phyloP scores from a whole-genome alignment of 108 stramenopile genomes.

The Pseudonitzschia pungens region DNA sequence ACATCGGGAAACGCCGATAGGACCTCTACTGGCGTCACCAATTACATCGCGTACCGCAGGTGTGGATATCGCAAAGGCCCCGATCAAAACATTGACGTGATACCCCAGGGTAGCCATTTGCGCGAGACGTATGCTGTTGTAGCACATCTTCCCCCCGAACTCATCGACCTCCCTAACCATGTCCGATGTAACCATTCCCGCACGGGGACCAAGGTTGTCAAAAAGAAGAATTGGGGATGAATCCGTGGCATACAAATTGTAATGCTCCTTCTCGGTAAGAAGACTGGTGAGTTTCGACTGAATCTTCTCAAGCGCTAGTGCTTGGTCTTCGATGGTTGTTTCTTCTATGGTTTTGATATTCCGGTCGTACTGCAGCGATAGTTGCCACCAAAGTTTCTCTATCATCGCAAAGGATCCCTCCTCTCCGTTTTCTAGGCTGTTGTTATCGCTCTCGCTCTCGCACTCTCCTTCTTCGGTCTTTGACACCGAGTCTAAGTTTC shows the following conservation, averaged over 20 bases:
- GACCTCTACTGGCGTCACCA: conserved; percentile 23
- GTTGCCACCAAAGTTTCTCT: conserved; percentile 64
- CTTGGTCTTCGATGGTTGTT: conserved; percentile 19
- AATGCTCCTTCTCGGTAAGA: conserved; percentile 34
- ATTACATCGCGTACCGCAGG: conserved; percentile 25
- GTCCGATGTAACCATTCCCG: conserved; percentile 59
- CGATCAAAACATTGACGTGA: conserved; percentile 52
- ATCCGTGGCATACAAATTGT: conserved; percentile 46
- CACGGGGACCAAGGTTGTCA: conserved; percentile 62
- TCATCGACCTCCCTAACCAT: conserved; percentile 72
- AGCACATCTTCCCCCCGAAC: conserved; percentile 67
- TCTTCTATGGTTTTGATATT: conserved; percentile 12
- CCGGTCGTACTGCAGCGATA: conserved; percentile 24
- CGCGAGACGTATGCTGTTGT: conserved; percentile 65
- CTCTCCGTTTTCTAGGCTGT: not conserved
- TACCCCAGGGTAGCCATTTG: conserved; percentile 70
- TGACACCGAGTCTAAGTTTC: conserved; percentile 9
- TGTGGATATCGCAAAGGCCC: conserved; percentile 68
- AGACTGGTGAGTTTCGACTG: conserved; percentile 30
- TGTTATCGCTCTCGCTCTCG: conserved; percentile 15
- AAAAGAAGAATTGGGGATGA: conserved; percentile 69
- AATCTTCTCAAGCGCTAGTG: conserved; percentile 31
- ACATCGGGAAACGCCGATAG: conserved; percentile 40
- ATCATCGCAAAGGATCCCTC: conserved; percentile 40
- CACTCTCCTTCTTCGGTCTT: conserved; percentile 29